These are phyloP conservation scores for Chaetomium olivaceum DNA, from an alignment of 2,329 filamentous ascomycete genomes.

Conservation along the genomic window DNA sequence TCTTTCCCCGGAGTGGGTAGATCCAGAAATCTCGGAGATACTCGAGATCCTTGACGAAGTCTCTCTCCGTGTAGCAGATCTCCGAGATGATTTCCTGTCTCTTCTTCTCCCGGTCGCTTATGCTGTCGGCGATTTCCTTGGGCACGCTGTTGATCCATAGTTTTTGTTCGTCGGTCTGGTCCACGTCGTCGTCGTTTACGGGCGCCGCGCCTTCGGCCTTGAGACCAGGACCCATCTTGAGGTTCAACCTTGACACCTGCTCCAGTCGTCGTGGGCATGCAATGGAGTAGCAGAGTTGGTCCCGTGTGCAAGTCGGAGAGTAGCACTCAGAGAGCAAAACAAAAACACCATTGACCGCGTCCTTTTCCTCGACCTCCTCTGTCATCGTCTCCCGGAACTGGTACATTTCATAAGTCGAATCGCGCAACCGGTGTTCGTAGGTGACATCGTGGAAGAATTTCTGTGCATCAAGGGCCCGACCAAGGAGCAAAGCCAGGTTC, in stretches of 20 bases:
- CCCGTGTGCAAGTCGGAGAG: conserved; percentile 92
- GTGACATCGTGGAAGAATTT: conserved; percentile 99
- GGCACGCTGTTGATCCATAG: conserved; percentile 99
- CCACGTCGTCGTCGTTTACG: conserved; percentile 74
- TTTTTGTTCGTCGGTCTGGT: conserved; percentile 92
- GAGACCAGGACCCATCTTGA: conserved; percentile 88
- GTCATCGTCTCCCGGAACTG: conserved; percentile 93
- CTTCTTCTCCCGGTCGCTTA: conserved; percentile 92
- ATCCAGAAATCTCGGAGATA: conserved; percentile 99
- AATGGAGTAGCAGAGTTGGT: conserved; percentile 96
- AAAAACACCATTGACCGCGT: conserved; percentile 87
- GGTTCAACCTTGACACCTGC: conserved; percentile 89
- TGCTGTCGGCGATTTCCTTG: conserved; percentile 87
- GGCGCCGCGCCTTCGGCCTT: conserved; percentile 61
- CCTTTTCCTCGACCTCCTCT: conserved; percentile 74
- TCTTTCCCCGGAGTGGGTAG: conserved; percentile 77
- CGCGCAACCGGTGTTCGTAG: conserved; percentile 91
- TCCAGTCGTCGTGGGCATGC: conserved; percentile 91
- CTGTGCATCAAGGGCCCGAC: conserved; percentile 90
- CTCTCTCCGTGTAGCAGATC: conserved; percentile 96
- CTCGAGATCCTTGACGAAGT: conserved; percentile 98
- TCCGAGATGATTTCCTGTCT: conserved; percentile 97
- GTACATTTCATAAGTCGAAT: conserved; percentile 93
- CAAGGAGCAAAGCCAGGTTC: conserved; percentile 87
- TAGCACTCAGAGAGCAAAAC: conserved; percentile 96